These are phyloP conservation scores for Emergomyces pasteurianus DNA, from an alignment of 2,329 filamentous ascomycete genomes.

Conservation along the genomic window DNA sequence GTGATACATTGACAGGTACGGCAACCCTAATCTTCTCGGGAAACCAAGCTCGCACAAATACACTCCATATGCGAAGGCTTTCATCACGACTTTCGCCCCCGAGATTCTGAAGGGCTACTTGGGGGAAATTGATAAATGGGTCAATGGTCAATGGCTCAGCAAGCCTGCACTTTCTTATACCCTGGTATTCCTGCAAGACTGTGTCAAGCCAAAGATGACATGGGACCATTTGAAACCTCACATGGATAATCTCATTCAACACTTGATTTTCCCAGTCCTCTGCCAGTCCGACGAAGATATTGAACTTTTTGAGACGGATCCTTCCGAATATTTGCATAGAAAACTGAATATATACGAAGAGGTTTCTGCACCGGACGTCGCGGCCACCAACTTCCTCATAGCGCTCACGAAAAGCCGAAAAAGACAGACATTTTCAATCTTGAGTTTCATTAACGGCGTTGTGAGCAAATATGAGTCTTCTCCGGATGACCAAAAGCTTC, in stretches of 20 bases:
- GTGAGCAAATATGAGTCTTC: conserved; percentile 85
- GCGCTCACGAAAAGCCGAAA: conserved; percentile 86
- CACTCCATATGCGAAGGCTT: conserved; percentile 73
- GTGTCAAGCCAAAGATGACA: conserved; percentile 92
- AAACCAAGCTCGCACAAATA: conserved; percentile 66
- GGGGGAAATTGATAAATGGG: conserved; percentile 93
- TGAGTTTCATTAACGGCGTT: conserved; percentile 88
- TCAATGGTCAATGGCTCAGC: conserved; percentile 91
- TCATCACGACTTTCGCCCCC: conserved; percentile 81
- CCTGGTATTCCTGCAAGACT: conserved; percentile 90
- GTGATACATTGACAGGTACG: conserved; percentile 51
- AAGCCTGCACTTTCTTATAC: conserved; percentile 88
- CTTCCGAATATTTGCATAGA: conserved; percentile 90
- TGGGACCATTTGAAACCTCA: conserved; percentile 91
- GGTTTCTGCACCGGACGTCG: conserved; percentile 85
- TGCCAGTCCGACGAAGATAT: conserved; percentile 88
- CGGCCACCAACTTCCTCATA: conserved; percentile 91
- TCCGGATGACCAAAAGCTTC: conserved; percentile 79
- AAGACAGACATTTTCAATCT: conserved; percentile 89
- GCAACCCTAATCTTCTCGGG: conserved; percentile 66
- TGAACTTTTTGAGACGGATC: conserved; percentile 86
- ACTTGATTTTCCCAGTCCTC: conserved; percentile 89
- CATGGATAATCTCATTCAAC: conserved; percentile 82
- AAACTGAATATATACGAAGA: conserved; percentile 98
- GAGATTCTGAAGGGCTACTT: conserved; percentile 95